Evolutionary conservation across 2,329 filamentous ascomycete genomes (phyloP).

Genomic region (Pseudogymnoascus sp.): DNA sequence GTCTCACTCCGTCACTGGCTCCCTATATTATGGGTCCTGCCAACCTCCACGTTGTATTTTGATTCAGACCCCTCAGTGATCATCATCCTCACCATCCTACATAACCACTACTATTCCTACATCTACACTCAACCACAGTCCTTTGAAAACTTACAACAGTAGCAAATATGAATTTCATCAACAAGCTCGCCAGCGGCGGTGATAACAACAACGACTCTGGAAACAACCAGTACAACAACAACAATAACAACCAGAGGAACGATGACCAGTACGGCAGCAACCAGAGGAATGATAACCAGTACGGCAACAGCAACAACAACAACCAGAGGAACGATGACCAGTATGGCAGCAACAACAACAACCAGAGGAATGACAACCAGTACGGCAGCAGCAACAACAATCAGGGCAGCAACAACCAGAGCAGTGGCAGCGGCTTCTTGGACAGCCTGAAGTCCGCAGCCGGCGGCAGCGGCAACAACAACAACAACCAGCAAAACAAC

Average conservation of each 20-base stretch:
- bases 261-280: conserved; percentile 17
- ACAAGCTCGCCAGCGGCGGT: conserved; percentile 38
- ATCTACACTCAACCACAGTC: not conserved
- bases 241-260: conserved; percentile 25
- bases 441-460: no score
- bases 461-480: conserved; percentile 26
- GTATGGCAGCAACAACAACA: conserved; percentile 12
- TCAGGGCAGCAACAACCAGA: conserved; percentile 23
- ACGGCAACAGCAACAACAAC: conserved; percentile 12
- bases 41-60: not conserved
- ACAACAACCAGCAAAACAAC: conserved; percentile 24
- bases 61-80: not conserved
- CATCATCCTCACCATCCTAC: not conserved
- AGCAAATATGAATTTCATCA: conserved; percentile 45
- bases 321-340: conserved; percentile 27
- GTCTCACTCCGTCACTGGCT: not conserved
- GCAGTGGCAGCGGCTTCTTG: conserved; percentile 18
- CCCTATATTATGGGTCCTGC: conserved; percentile 2
- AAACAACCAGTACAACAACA: conserved; percentile 11
- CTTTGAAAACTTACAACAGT: not conserved
- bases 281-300: conserved; percentile 28
- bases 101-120: not conserved
- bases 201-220: conserved; percentile 25
- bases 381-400: conserved; percentile 12
- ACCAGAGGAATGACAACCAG: conserved; percentile 28